Conservation (phyloP, 208 protist genomes). For the Blastocrithidia nonstop region DNA sequence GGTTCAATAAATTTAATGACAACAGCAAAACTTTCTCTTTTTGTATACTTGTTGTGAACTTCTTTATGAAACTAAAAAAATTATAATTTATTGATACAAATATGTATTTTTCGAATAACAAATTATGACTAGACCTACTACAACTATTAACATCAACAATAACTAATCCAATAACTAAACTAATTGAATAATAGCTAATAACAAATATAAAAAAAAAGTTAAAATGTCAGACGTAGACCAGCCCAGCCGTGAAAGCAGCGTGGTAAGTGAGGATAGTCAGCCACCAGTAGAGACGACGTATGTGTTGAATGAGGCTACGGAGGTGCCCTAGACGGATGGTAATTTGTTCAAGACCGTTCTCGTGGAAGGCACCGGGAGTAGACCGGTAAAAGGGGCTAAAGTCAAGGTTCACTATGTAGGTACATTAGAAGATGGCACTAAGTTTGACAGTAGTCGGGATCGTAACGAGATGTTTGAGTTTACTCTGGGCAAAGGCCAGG, state of each 20-base stretch:
- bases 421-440: constrained; percentile 60
- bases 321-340: constrained; percentile 58
- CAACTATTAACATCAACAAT: no score
- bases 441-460: constrained; percentile 85
- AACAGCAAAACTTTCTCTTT: no score
- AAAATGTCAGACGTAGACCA: constrained; percentile 1
- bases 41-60: no score
- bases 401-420: constrained; percentile 86
- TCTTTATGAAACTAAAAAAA: no score
- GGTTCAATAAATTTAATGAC: no score
- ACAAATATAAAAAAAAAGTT: constrained; percentile 5
- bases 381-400: constrained; percentile 59
- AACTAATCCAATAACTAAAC: no score
- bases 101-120: no score
- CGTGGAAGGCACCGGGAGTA: constrained; percentile 46
- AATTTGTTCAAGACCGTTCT: constrained; percentile 71
- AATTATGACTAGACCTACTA: no score
- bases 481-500: constrained; percentile 66
- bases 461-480: constrained; percentile 77
- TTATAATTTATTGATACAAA: no score
- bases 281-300: constrained; percentile 50
- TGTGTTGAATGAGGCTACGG: constrained; percentile 43
- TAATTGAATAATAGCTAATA: no score
- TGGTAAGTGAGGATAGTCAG: constrained; percentile 45
- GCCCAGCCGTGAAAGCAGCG: constrained; percentile 6